Conservation (phyloP, 129 eudicot genomes). For the Helianthus annuus region DNA sequence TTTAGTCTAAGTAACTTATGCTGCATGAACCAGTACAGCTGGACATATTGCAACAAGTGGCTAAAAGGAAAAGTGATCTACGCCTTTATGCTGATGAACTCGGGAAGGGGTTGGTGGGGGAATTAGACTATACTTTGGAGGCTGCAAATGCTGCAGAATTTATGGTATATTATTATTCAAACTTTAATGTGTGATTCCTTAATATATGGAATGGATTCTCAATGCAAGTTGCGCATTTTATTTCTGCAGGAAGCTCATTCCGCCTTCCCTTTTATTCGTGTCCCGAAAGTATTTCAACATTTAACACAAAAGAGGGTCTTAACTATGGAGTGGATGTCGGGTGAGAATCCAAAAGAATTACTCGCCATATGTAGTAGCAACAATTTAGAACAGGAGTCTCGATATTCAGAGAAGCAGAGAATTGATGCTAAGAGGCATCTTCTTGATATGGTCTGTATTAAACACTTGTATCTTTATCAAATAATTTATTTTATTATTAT, state of each 20-base stretch:
- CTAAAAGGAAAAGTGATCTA: conserved; percentile 86
- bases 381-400: conserved; percentile 35
- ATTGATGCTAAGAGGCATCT: conserved; percentile 66
- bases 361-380: conserved; percentile 44
- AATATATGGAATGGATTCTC: conserved; percentile 10
- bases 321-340: conserved; percentile 98
- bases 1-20: conserved; percentile 30
- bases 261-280: conserved; percentile 58
- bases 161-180: conserved; percentile 47
- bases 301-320: conserved; percentile 70
- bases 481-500: conserved; percentile 9
- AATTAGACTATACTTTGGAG: conserved; percentile 88
- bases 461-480: not conserved
- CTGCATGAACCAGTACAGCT: conserved; percentile 56
- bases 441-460: conserved; percentile 75
- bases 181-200: not conserved
- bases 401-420: conserved; percentile 46
- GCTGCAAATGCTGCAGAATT: conserved; percentile 88
- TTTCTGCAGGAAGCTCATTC: conserved; percentile 83
- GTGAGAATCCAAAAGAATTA: conserved; percentile 89
- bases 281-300: conserved; percentile 66
- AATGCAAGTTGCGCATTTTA: conserved; percentile 10
- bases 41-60: conserved; percentile 66
- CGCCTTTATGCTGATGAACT: conserved; percentile 96
- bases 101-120: conserved; percentile 95